These are phyloP conservation scores for Nematocida parisii DNA, from an alignment of 371 early-diverging fungal species.

Conservation along the genomic window DNA sequence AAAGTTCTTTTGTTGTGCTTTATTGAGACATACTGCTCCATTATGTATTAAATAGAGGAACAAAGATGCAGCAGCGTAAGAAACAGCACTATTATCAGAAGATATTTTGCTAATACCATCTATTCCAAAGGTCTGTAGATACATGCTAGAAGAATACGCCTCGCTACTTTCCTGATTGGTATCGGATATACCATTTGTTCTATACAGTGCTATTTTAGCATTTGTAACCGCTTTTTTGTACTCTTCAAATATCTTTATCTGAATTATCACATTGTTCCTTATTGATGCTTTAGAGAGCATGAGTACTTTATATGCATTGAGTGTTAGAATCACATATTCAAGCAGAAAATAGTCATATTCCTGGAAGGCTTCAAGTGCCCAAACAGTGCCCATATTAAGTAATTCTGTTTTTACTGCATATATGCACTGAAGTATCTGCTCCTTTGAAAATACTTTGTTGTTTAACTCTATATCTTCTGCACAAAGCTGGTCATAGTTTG, in stretches of 20 bases:
- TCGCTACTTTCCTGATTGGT: not conserved
- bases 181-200: not conserved
- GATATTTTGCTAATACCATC: not conserved
- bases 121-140: slow-evolving; percentile 15
- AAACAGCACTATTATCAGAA: not conserved
- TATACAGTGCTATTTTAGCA: not conserved
- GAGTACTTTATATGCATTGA: slow-evolving; percentile 15
- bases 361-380: not conserved
- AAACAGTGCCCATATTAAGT: not conserved
- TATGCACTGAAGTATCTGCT: not conserved
- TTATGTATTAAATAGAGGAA: slow-evolving; percentile 34
- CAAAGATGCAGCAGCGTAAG: not conserved
- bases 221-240: slow-evolving; percentile 14
- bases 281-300: not conserved
- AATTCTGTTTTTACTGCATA: slow-evolving; percentile 8
- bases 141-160: not conserved
- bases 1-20: not conserved
- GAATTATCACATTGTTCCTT: not conserved
- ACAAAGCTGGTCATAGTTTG: not conserved
- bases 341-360: slow-evolving; percentile 39
- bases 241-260: slow-evolving; percentile 31
- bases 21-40: not conserved
- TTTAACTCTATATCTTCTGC: not conserved
- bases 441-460: slow-evolving; percentile 8
- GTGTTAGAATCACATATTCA: slow-evolving; percentile 33